Conservation (phyloP, 257 asterid species). For the Capsicum rhomboideum region DNA sequence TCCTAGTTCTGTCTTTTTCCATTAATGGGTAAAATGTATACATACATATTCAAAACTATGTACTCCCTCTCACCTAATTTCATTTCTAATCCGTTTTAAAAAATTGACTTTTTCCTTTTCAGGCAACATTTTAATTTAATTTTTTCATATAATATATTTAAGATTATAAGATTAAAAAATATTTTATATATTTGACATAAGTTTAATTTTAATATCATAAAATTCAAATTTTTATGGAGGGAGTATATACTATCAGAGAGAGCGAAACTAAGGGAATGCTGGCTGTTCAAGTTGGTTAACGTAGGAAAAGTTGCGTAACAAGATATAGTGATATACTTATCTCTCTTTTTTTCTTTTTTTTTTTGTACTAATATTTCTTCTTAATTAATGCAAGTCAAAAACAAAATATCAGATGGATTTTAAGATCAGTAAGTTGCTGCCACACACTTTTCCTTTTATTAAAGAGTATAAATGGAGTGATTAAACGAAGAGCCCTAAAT, state of each 20-base stretch:
- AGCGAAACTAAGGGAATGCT: neutral
- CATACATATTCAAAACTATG: neutral
- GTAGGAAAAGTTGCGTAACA: slow-evolving; percentile 8
- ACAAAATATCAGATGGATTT: neutral
- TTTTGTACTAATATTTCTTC: neutral
- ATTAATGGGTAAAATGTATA: slow-evolving; percentile 4
- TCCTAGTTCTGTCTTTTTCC: slow-evolving; percentile 16
- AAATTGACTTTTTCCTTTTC: too few species aligned
- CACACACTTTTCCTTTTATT: neutral
- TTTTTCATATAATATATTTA: too few species aligned
- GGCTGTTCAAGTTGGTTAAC: slow-evolving; percentile 23
- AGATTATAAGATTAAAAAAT: too few species aligned
- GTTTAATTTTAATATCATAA: too few species aligned
- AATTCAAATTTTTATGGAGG: too few species aligned
- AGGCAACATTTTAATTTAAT: too few species aligned
- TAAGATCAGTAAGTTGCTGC: neutral
- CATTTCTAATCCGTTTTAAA: too few species aligned
- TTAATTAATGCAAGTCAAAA: neutral
- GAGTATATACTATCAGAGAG: too few species aligned
- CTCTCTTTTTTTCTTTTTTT: neutral
- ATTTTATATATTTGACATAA: too few species aligned
- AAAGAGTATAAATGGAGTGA: neutral
- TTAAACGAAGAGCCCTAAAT: neutral
- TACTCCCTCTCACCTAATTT: too few species aligned
- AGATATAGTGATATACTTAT: too few species aligned